These are phyloP conservation scores for Seiridium cupressi DNA, from an alignment of 2,329 filamentous ascomycete species.

Conservation along the genomic window DNA sequence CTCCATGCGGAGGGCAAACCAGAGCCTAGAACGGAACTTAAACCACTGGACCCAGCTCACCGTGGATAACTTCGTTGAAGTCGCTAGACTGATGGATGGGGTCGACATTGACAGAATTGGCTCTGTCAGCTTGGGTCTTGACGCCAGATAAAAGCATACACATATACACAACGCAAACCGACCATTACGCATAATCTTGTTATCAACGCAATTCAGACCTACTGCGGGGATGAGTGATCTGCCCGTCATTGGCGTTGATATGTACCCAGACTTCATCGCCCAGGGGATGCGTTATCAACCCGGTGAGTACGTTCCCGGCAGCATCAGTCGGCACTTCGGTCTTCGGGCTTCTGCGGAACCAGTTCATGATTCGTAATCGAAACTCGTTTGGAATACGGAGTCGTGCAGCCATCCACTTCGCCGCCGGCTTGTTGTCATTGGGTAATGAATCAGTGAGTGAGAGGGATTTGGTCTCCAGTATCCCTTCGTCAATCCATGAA, in stretches of 20 bases:
- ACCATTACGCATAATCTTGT: neutral
- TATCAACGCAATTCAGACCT: neutral
- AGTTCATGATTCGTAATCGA: conserved; percentile 43
- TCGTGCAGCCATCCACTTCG: conserved; percentile 57
- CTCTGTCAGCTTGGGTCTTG: too few species aligned
- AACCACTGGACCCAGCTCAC: too few species aligned
- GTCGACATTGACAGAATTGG: too few species aligned
- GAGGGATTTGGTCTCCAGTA: conserved; percentile 43
- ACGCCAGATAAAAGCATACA: too few species aligned
- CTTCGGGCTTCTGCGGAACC: conserved; percentile 36
- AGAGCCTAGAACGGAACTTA: too few species aligned
- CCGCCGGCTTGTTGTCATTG: conserved; percentile 50
- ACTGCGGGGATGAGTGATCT: conserved; percentile 15
- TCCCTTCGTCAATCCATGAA: conserved; percentile 51
- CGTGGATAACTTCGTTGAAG: too few species aligned
- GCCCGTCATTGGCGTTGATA: conserved; percentile 34
- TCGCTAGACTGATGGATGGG: too few species aligned
- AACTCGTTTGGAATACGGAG: conserved; percentile 60
- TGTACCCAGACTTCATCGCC: conserved; percentile 55
- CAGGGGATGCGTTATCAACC: conserved; percentile 25
- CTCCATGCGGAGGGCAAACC: too few species aligned
- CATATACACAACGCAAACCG: neutral
- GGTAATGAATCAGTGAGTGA: conserved; percentile 38
- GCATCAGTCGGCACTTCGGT: conserved; percentile 31
- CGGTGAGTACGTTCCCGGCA: conserved; percentile 33